Base-by-base conservation (phyloP, 169 alveolate genomes). In the Plasmodium billcollinsi region DNA sequence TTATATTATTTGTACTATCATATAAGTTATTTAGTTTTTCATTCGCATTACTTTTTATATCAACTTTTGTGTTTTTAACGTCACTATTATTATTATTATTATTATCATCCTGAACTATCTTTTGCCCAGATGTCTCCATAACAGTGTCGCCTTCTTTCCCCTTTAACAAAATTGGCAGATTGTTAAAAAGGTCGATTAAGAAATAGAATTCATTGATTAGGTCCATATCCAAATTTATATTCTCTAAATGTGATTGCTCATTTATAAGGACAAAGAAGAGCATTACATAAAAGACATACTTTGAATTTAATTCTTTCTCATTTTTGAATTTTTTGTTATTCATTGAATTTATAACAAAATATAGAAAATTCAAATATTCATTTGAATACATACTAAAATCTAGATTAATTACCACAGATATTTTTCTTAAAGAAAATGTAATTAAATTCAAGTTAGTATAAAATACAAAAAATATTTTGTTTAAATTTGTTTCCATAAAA, bases 381-480 rank as follows among this genome's bases (percentile, higher is more conserved):
- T 15, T n/a, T n/a, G 71, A 66, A 8, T 50, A 7, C 4, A 52
- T 59, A n/a, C 72, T 29, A 8, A 78, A 78, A n/a, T 78, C 89
- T 7, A 78, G 29, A 56, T 65, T 78, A 14, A 78, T n/a, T 21
- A n/a, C 29, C 11, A 78, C 6, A 0, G 71, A 54, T n/a, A 15
- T 78, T 14, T 47, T 54, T n/a, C 50, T n/a, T 18, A 78, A 43
- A 1, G 18, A 50, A 2, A 43, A 50, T 7, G 78, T 49, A 0
- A 78, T 15, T 50, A 39, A 29, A 50, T 49, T 71, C 29, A 78
- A 50, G 12, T 71, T 20, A 15, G 9, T 26, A n/a, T 78, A 78
- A 66, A 66, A 78, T 21, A 78, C 45, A 3, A 78, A 12, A 33
- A 65, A 66, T n/a, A 78, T 65, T 65, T 78, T 78, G 24, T 78